Base-by-base conservation (phyloP, 23 red algal species). In the Gracilaria caudata region DNA sequence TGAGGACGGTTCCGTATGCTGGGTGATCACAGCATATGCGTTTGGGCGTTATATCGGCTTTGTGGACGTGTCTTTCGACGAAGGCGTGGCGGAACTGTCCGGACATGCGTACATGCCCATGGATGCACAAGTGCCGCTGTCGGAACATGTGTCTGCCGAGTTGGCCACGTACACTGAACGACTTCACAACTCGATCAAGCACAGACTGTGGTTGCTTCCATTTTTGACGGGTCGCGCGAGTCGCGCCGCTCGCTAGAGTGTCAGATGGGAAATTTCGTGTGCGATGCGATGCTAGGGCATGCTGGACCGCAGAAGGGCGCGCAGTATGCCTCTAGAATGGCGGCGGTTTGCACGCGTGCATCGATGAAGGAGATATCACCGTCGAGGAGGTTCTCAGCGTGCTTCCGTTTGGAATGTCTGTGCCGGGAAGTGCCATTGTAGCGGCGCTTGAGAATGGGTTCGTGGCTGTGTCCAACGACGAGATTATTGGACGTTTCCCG, bases 1-100 rank as follows among this genome's bases (percentile, higher is more conserved):
- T 13, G 85, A 89, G 1, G 85, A 89, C 54, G 85, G 85, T 21
- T 78, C 70, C 34, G 73, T 89, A 29, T 89, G 85, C 38, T 79
- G 17, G 7, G 85, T 89, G 8, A 78, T 56, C 25, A 34, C 44
- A 55, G 37, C 85, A 0, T 89, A 40, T 78, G 85, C 85, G 3
- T 56, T 79, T 65, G 85, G 85, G 16, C 68, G 85, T 13, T 89
- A 89, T 36, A 23, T 89, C 40, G 85, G 85, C 7, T 59, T 89
- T 2, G 39, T 89, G 3, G 73, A 89, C 59, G 8, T 78, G 6
- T 56, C 35, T 20, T 87, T 87, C 35, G 21, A 76, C 7, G 83
- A 87, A 20, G 37, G 37, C 26, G 83, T 63, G 2, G 36, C 19
- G 4, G 43, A 73, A 14, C 64, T 70, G 10, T 36, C 55, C 32